phyloP scores from a whole-genome alignment of 768 basidiomycete genomes.

The Butyriboletus loyo region DNA sequence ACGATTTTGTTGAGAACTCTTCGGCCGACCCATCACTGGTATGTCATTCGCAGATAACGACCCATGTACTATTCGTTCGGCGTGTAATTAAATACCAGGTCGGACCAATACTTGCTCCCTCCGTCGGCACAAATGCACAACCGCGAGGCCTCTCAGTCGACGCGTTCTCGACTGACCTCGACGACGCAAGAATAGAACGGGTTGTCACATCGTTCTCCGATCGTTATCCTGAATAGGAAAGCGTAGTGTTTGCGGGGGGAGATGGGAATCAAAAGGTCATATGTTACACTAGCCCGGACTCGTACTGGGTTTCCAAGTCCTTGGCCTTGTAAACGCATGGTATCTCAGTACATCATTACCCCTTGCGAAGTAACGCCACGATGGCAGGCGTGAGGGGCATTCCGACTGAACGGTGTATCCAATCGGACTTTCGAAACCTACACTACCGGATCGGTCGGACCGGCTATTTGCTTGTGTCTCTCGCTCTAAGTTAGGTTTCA shows the following conservation, averaged over 20 bases:
- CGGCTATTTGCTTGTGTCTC: too few relatives aligned
- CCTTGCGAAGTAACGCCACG: too few relatives aligned
- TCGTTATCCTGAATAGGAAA: conserved; percentile 5
- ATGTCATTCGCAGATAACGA: too few relatives aligned
- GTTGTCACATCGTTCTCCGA: neutral
- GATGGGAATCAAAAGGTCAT: neutral
- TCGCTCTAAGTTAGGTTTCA: too few relatives aligned
- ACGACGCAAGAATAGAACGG: neutral
- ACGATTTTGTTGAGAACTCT: neutral
- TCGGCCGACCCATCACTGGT: neutral
- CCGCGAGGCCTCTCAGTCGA: neutral
- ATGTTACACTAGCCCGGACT: neutral
- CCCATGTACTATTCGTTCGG: neutral
- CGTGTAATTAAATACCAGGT: neutral
- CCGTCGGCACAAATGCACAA: neutral
- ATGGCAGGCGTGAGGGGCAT: too few relatives aligned
- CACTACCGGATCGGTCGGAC: too few relatives aligned
- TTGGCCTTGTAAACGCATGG: too few relatives aligned
- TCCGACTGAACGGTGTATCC: too few relatives aligned
- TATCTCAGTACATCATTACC: neutral
- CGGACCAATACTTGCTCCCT: neutral
- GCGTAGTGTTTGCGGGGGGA: neutral
- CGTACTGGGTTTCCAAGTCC: neutral
- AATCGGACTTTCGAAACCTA: too few relatives aligned
- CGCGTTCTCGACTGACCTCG: neutral